These are phyloP conservation scores for Uncinocarpus reesii DNA, from an alignment of 2,329 filamentous ascomycete genomes.

Conservation along the genomic window DNA sequence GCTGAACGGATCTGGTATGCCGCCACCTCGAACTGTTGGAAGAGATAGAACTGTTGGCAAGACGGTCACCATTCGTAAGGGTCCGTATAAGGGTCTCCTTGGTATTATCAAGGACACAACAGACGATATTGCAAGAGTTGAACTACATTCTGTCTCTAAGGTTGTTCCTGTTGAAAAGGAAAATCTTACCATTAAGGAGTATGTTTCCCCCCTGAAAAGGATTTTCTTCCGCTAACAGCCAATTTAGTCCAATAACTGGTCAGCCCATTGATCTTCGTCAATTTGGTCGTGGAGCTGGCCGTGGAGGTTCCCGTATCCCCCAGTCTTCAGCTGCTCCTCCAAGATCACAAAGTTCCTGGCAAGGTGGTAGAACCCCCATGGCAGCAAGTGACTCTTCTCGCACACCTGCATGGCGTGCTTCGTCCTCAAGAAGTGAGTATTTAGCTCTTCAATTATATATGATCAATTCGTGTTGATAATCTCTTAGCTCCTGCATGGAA, in stretches of 20 bases:
- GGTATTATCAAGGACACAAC: constrained; percentile 95
- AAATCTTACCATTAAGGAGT: constrained; percentile 76
- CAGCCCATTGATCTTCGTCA: constrained; percentile 62
- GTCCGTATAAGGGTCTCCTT: constrained; percentile 81
- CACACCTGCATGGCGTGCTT: constrained; percentile 58
- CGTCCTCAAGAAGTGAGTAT: constrained; percentile 51
- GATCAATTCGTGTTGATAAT: not conserved
- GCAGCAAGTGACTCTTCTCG: constrained; percentile 51
- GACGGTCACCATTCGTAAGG: constrained; percentile 78
- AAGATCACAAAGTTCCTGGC: constrained; percentile 40
- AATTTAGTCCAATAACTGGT: constrained; percentile 52
- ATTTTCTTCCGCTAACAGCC: constrained; percentile 17
- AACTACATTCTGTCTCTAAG: constrained; percentile 91
- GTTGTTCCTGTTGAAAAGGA: constrained; percentile 75
- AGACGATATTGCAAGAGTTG: constrained; percentile 73
- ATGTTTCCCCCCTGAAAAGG: constrained; percentile 23
- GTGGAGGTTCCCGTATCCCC: constrained; percentile 36
- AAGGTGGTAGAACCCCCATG: constrained; percentile 59
- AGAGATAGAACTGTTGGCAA: constrained; percentile 80
- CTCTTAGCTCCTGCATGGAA: constrained; percentile 35
- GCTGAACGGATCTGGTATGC: constrained; percentile 47
- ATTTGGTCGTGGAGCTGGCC: constrained; percentile 33
- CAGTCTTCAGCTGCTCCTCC: constrained; percentile 39
- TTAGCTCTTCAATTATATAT: not conserved
- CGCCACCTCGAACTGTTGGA: constrained; percentile 62